Conservation (phyloP, 1,284 basidiomycete species). For the Cutaneotrichosporon sp. region DNA sequence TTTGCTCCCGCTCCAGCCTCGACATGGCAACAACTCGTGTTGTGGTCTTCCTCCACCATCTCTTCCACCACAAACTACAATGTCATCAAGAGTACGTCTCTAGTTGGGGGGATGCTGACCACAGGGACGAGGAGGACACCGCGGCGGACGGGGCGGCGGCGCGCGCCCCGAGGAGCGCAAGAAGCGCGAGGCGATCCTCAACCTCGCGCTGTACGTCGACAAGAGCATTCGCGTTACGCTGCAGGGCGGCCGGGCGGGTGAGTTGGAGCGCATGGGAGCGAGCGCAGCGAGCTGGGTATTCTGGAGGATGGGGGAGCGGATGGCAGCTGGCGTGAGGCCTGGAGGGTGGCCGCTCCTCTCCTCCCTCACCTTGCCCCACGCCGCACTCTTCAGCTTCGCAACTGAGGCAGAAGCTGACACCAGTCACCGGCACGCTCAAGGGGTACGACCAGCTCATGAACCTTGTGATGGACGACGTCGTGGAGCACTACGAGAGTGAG, state of each 20-base stretch:
- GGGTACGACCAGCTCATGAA: slow-evolving; percentile 97
- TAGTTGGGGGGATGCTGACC: not conserved
- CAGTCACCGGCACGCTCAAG: slow-evolving; percentile 90
- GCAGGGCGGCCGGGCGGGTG: slow-evolving; percentile 92
- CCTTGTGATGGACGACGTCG: slow-evolving; percentile 63
- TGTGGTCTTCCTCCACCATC: slow-evolving; percentile 10
- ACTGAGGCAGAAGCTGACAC: not conserved
- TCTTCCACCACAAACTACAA: slow-evolving; percentile 6
- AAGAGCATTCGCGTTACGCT: slow-evolving; percentile 94
- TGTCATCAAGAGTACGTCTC: slow-evolving; percentile 29
- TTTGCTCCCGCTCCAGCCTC: slow-evolving; percentile 9
- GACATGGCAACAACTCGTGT: not conserved
- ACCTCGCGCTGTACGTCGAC: slow-evolving; percentile 91
- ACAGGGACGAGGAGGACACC: slow-evolving; percentile 27
- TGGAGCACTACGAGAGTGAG: slow-evolving; percentile 55
- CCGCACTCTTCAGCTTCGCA: not conserved
- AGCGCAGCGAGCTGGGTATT: not conserved
- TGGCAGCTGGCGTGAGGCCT: not conserved
- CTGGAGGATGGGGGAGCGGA: not conserved
- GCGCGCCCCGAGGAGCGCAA: slow-evolving; percentile 67
- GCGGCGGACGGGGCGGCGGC: slow-evolving; percentile 46
- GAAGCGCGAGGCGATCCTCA: slow-evolving; percentile 92
- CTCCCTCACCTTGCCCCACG: not conserved
- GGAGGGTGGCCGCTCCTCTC: not conserved
- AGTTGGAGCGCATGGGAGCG: too few species aligned